Evolutionary conservation across 2,329 filamentous ascomycete species (phyloP).

Genomic region (Hysterium pulicare): DNA sequence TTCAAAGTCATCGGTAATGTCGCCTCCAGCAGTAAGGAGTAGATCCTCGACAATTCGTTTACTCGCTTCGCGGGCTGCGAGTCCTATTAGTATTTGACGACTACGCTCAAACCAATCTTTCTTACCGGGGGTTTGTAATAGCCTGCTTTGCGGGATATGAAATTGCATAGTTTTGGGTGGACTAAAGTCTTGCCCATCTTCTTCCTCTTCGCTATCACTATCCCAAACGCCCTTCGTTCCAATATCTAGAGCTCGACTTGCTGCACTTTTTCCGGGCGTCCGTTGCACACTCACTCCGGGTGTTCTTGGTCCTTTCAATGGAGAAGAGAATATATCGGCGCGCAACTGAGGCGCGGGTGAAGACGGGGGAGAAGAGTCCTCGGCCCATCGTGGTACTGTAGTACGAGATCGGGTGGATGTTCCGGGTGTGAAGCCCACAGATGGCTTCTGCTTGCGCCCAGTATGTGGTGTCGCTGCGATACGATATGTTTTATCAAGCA

Average conservation of each 20-base stretch:
- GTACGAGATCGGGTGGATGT: conserved; percentile 26
- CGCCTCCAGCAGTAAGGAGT: conserved; percentile 68
- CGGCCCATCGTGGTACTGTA: conserved; percentile 24
- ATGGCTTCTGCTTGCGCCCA: conserved; percentile 44
- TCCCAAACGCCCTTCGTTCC: conserved; percentile 56
- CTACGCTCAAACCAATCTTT: not conserved
- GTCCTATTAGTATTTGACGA: conserved; percentile 10
- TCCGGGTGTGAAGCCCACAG: conserved; percentile 35
- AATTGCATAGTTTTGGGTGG: conserved; percentile 94
- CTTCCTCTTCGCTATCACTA: conserved; percentile 63
- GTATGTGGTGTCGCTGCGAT: conserved; percentile 87
- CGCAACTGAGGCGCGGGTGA: conserved; percentile 75
- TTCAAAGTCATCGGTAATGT: conserved; percentile 47
- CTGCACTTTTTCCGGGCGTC: conserved; percentile 55
- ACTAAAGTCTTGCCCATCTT: conserved; percentile 59
- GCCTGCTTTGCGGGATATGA: conserved; percentile 69
- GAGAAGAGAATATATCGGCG: conserved; percentile 80
- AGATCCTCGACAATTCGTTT: conserved; percentile 78
- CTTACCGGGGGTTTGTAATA: conserved; percentile 76
- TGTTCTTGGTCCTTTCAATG: conserved; percentile 62
- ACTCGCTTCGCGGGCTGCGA: conserved; percentile 70
- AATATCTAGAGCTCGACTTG: conserved; percentile 49
- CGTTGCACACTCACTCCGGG: conserved; percentile 79
- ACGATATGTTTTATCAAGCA: conserved; percentile 95
- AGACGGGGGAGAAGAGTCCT: conserved; percentile 48